Conservation (phyloP, 495 filamentous ascomycete genomes). For the Viridothelium virens region DNA sequence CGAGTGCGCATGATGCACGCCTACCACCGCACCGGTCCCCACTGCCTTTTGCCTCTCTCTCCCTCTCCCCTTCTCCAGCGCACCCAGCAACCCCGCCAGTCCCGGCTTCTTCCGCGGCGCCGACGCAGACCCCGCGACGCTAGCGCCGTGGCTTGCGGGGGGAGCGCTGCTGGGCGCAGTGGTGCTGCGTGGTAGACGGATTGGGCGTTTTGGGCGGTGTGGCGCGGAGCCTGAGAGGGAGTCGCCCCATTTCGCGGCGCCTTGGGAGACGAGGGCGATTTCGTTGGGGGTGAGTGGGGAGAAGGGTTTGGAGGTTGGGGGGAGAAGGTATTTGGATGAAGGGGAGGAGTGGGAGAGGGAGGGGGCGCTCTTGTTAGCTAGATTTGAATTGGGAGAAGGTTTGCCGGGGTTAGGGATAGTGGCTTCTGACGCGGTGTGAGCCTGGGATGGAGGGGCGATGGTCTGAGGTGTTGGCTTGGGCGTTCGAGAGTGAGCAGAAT, state of each 20-base stretch:
- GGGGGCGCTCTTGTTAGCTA: background rate
- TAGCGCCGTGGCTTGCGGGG: background rate
- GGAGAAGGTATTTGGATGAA: background rate
- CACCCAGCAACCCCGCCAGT: background rate
- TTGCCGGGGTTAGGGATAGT: background rate
- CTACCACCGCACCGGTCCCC: background rate
- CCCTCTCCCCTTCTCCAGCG: background rate
- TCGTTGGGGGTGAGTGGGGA: background rate
- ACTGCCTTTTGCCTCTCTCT: background rate
- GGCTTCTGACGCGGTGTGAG: background rate
- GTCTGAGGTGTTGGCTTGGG: background rate
- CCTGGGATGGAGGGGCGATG: background rate
- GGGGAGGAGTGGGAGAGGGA: background rate
- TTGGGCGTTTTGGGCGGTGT: background rate
- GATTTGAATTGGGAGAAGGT: background rate
- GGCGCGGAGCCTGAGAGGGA: background rate
- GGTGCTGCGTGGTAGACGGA: background rate
- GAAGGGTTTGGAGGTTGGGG: background rate
- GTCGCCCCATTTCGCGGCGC: slow-evolving; percentile 11
- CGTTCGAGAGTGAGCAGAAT: background rate
- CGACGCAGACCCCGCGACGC: background rate
- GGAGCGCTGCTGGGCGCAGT: background rate
- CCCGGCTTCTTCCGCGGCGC: background rate
- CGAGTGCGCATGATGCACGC: background rate
- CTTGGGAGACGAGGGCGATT: background rate